Percentiles rank a stretch among this genome's conserved stretches.
Conservation (phyloP, 768 basidiomycete genomes). For the Candolleomyces aberdarensis region DNA sequence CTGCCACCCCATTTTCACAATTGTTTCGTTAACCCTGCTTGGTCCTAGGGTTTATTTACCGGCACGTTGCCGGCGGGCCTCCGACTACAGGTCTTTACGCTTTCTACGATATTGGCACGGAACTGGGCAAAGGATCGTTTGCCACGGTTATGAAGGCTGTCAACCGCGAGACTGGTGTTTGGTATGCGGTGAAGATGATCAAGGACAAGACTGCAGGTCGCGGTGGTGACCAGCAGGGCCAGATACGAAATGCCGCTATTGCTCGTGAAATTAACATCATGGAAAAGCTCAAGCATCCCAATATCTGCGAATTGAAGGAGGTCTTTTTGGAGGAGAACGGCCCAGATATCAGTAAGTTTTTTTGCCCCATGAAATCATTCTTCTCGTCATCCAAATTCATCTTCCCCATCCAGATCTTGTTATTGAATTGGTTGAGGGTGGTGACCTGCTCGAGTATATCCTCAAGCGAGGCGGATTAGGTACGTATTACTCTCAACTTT, state of each 20-base stretch:
- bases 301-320: constrained; percentile 80
- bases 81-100: constrained; percentile 55
- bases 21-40: neutral
- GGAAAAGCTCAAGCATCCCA: constrained; percentile 70
- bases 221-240: constrained; percentile 2
- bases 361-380: constrained; percentile 10
- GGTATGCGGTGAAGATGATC: constrained; percentile 90
- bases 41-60: constrained; percentile 64
- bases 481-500: constrained; percentile 29
- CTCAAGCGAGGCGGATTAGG: constrained; percentile 56
- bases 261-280: constrained; percentile 79
- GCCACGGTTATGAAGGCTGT: constrained; percentile 87
- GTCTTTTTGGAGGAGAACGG: constrained; percentile 64
- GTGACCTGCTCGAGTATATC: constrained; percentile 84
- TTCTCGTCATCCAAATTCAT: constrained; percentile 1
- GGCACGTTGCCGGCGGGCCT: constrained; percentile 52
- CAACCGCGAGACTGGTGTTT: constrained; percentile 62
- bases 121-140: constrained; percentile 89
- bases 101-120: constrained; percentile 60
- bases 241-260: constrained; percentile 36
- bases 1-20: neutral
- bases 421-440: constrained; percentile 82
- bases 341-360: constrained; percentile 50
- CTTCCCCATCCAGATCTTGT: constrained; percentile 58
- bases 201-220: constrained; percentile 39